Percentiles rank a stretch among this genome's conserved stretches.
Conservation (phyloP, 129 eudicot genomes). For the Heracleum sosnowskyi region DNA sequence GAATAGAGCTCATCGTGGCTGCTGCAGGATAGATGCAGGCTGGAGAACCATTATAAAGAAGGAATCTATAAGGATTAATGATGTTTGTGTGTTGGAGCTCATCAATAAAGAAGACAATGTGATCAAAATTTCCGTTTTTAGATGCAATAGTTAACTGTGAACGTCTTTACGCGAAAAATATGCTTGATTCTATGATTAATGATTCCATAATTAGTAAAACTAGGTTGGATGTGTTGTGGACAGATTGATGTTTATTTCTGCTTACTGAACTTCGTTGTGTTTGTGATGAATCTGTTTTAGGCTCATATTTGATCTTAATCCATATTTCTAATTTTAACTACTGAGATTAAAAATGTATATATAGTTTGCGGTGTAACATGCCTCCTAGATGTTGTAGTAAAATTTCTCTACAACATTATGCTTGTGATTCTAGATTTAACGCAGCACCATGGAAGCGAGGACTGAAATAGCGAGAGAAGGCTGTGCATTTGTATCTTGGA, state of each 20-base stretch:
- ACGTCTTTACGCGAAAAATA: not conserved
- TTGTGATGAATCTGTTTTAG: not conserved
- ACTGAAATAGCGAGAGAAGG: no score
- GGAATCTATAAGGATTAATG: not conserved
- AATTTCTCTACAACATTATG: not conserved
- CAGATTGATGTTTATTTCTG: not conserved
- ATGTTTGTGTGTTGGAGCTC: conserved; percentile 20
- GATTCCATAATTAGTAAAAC: no score
- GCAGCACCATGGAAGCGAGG: no score
- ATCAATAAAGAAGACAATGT: not conserved
- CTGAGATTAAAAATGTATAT: no score
- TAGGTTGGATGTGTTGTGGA: not conserved
- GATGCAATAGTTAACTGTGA: not conserved
- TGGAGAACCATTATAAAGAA: not conserved
- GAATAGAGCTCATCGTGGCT: no score
- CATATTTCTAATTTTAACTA: no score
- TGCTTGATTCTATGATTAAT: not conserved
- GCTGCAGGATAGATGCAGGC: not conserved
- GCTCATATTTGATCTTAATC: no score
- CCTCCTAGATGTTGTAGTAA: no score
- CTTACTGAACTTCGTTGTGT: not conserved
- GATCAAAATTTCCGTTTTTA: not conserved
- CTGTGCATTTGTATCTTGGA: no score
- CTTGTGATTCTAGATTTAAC: not conserved
- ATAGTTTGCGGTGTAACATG: no score